Base-by-base conservation (phyloP, 257 asterid genomes). In the Penstemon barbatus region DNA sequence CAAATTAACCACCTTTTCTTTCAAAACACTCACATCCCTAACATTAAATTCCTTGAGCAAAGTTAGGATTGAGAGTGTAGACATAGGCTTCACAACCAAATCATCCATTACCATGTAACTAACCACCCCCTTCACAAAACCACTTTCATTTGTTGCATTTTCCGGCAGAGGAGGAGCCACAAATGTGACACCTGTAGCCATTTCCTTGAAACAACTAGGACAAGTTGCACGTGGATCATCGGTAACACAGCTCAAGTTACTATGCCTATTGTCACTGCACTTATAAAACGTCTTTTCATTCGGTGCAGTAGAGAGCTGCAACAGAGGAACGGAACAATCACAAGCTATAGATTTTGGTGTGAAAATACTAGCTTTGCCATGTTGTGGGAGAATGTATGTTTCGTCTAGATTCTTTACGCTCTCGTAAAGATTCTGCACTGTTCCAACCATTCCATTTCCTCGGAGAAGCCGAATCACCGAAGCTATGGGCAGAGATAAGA, bases 21-120 rank as follows among this genome's bases (percentile, higher is more conserved):
- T 51, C 71, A 71, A 43, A 8, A 10, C 51, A 44, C 70, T 59
- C 1, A 72, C 69, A 0, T 72, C 79, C 68, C 70, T 76, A 7
- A 80, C 57, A 25, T 61, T 49, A 43, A 72, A 61, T 7, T 40
- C 70, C 77, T 56, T 73, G 33, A 80, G 72, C 50, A 61, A 39
- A 25, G 79, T 57, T 2, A 76, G 54, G 69, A 51, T 59, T 7
- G 81, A 80, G 3, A 61, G 73, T 8, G 77, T 73, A 1, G 81
- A 69, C 73, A 80, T 48, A 1, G 81, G 81, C 70, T 41, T 65
- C 45, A 73, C 67, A 0, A 54, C 75, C 64, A 80, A 71, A 63
- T 73, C 74, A 65, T 80, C 79, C 79, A 69, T 80, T 61, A 76
- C 75, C 84, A 80, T 72, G 11, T 73, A 80, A 6, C 70, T 61